A percentile compares a stretch with the other conserved stretches of the same genome.
Conservation (phyloP, 2,329 filamentous ascomycete species). For the Penicillium decumbens region DNA sequence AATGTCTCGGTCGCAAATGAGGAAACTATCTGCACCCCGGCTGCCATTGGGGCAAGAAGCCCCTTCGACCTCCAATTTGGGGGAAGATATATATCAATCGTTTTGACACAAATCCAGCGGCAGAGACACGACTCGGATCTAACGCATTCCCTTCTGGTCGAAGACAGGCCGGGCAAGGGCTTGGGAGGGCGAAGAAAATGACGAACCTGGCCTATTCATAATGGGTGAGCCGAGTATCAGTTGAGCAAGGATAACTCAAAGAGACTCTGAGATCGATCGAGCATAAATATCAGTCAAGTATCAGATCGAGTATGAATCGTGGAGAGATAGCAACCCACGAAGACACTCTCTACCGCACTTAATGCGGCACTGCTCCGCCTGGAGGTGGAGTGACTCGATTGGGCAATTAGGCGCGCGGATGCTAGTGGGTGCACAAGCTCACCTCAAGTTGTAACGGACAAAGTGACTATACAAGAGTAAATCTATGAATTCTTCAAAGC, state of each 20-base stretch:
- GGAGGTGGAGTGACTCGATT: slow-evolving; percentile 31
- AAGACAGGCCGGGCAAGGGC: slow-evolving; percentile 6
- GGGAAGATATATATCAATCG: background rate
- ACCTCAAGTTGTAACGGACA: background rate
- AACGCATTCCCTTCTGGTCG: slow-evolving; percentile 3
- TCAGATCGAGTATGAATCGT: slow-evolving; percentile 8
- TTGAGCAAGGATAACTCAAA: slow-evolving; percentile 6
- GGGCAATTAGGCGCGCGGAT: slow-evolving; percentile 23
- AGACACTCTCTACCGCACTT: slow-evolving; percentile 17
- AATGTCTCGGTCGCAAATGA: slow-evolving; percentile 25
- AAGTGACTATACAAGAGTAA: background rate
- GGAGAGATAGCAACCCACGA: slow-evolving; percentile 20
- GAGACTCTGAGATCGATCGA: slow-evolving; percentile 14
- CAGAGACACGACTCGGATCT: slow-evolving; percentile 3
- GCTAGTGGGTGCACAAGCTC: slow-evolving; percentile 8
- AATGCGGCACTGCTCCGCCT: slow-evolving; percentile 25
- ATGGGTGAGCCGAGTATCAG: slow-evolving; percentile 10
- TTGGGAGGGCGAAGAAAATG: slow-evolving; percentile 24
- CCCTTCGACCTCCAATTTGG: background rate
- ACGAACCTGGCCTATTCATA: slow-evolving; percentile 51
- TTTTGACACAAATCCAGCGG: slow-evolving; percentile 5
- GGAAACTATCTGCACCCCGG: slow-evolving; percentile 13
- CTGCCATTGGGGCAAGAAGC: slow-evolving; percentile 21
- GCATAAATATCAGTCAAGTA: slow-evolving; percentile 7
- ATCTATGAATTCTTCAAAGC: background rate